phyloP scores from a whole-genome alignment of 1,284 basidiomycete species.

The Mycena citricolor region DNA sequence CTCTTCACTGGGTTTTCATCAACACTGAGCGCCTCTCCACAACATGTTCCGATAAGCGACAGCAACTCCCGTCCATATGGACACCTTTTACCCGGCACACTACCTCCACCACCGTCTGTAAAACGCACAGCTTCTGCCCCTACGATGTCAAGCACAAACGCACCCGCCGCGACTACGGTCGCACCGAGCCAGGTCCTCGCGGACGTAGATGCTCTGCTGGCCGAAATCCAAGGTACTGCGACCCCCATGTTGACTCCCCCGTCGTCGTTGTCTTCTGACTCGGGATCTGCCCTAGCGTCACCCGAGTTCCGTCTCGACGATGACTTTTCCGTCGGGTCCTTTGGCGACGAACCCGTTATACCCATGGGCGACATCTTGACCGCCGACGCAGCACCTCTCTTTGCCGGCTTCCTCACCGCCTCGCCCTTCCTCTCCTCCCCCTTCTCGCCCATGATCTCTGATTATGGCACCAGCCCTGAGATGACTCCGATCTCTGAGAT shows the following conservation, averaged over 20 bases:
- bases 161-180: background rate
- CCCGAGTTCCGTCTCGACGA: background rate
- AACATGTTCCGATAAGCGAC: constrained; percentile 44
- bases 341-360: background rate
- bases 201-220: background rate
- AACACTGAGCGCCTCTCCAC: constrained; percentile 32
- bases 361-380: background rate
- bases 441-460: constrained; percentile 4
- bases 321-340: background rate
- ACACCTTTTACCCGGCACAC: constrained; percentile 30
- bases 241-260: background rate
- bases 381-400: constrained; percentile 7
- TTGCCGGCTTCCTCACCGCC: constrained; percentile 4
- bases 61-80: constrained; percentile 42
- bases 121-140: constrained; percentile 4
- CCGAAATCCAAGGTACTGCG: constrained; percentile 9
- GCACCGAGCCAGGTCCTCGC: background rate
- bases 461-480: constrained; percentile 17
- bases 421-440: constrained; percentile 20
- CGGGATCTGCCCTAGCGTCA: background rate
- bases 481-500: constrained; percentile 19
- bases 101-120: constrained; percentile 18
- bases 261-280: background rate
- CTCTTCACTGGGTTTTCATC: constrained; percentile 34
- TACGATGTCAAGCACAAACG: constrained; percentile 5